Base-by-base conservation (phyloP, 2,329 filamentous ascomycete species). In the Microcyclospora tardicrescens region DNA sequence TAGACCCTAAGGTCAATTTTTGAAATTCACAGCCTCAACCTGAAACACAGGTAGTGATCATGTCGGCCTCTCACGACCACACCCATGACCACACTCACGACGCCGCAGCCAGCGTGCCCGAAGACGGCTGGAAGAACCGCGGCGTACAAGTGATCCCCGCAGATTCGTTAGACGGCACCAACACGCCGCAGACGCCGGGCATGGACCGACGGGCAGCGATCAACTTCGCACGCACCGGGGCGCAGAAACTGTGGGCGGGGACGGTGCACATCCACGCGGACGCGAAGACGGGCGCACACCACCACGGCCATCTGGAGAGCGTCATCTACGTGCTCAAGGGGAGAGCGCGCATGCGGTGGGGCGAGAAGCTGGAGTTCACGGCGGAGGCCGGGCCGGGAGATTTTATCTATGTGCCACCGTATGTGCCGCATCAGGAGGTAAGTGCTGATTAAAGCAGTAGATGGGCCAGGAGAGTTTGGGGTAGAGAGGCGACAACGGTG, bases 311-410 rank as follows among this genome's bases (percentile, higher is more conserved):
- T 42, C 52, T 67, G 28, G 64, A 67, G 48, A 60, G 55, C 16
- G 61, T 67, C 13, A 66, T 67, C 44, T 67, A 66, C 49, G 58
- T 66, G 10, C 45, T 67, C 19, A 63, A 63, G 44, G 64, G 64
- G 34, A 58, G 56, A 33, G 64, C 63, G 10, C 52, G 64, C 5
- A 66, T 67, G 63, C 57, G 63, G 6, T 66, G 64, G 64, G 64
- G 64, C 24, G 60, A 63, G 46, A 60, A 56, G 36, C 46, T 67
- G 37, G 59, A 66, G 48, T 67, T 63, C 46, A 62, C 59, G 1
- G 63, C 64, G 19, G 63, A 66, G 50, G 63, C 63, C 15, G 63
- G 64, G 13, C 63, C 63, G 2, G 64, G 64, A 2, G 63, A 66
- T 43, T 67, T 66, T 45, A 66, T 67, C 38, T 67, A 61, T 45